phyloP scores from a whole-genome alignment of 805 yeast species.

The Metschnikowia peoriensis region DNA sequence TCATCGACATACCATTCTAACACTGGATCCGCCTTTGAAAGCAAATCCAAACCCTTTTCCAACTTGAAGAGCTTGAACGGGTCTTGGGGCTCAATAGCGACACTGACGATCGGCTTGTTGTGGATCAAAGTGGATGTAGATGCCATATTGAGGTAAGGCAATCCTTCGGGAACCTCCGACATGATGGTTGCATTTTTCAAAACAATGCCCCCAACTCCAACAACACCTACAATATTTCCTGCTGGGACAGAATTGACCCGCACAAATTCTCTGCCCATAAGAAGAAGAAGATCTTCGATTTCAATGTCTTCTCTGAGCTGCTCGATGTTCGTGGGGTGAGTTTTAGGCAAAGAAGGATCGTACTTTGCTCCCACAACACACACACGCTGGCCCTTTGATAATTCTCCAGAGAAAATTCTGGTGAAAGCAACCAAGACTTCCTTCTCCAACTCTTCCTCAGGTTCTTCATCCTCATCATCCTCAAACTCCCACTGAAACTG shows the following conservation, averaged over 20 bases:
- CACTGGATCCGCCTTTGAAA: constrained; percentile 92
- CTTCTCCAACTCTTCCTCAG: constrained; percentile 41
- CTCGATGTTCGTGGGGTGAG: constrained; percentile 38
- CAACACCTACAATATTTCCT: constrained; percentile 92
- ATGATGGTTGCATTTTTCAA: constrained; percentile 84
- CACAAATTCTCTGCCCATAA: constrained; percentile 91
- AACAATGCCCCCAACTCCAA: constrained; percentile 80
- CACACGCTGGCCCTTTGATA: constrained; percentile 71
- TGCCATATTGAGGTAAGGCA: constrained; percentile 68
- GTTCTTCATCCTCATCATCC: constrained; percentile 50
- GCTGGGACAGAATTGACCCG: constrained; percentile 82
- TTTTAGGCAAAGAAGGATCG: constrained; percentile 52
- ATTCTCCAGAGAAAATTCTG: constrained; percentile 82
- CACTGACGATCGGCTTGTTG: constrained; percentile 89
- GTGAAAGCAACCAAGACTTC: constrained; percentile 87
- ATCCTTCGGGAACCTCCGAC: constrained; percentile 56
- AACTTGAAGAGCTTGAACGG: constrained; percentile 76
- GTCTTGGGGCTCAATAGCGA: constrained; percentile 92
- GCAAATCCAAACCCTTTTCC: constrained; percentile 71
- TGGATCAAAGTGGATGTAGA: constrained; percentile 46
- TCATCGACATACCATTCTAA: constrained; percentile 77
- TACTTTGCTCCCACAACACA: constrained; percentile 84
- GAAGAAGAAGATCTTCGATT: constrained; percentile 67
- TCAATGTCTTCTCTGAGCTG: constrained; percentile 57
- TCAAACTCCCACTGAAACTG: constrained; percentile 47